Base-by-base conservation (phyloP, 352 stramenopile genomes). In the Globisporangium middletonii region DNA sequence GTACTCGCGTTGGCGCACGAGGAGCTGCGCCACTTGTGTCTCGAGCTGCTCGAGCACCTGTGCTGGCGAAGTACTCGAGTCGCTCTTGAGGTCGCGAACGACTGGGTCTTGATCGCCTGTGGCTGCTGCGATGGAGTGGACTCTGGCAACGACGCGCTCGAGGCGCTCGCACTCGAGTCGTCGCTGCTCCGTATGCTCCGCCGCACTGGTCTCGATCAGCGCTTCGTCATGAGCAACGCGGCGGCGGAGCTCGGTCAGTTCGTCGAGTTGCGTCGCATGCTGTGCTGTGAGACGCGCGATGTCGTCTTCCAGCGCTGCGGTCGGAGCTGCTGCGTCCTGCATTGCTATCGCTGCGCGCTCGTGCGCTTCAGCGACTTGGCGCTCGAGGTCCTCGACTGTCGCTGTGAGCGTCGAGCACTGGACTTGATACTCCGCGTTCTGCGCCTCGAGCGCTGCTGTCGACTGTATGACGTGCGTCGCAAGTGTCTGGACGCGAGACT, bases 171-270 rank as follows among this genome's bases (percentile, higher is more conserved):
- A 18, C 38, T 43, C 38, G 41, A 44, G 41, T 7, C 41, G 41
- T 6, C 12, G 41, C 41, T 44, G 41, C 41, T 44, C 6, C 33
- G 9, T 9, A 38, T 38, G 4, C 33, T 9, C 33, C 9, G 33
- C 12, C 33, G 33, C 33, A 38, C 6, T 12, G 9, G 33, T 12
- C 33, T 38, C 33, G 5, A 38, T 38, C 33, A 38, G 33, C 8
- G 9, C 26, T 37, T 35, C 48, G 41, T 23, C 42, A 27, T 16
- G 19, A 13, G 51, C 43, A 30, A 53, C 30, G 3, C 51, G 42
- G 1, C 30, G 23, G 8, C 50, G 50, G 4, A 63, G 19, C 41
- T 59, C 57, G 15, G 59, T 15, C 51, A 63, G 37, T 46, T 63
- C 50, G 15, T 38, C 41, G 13, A 33, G 30, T 23, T 52, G 55